Conservation (phyloP, 768 basidiomycete species). For the Artomyces pyxidatus region DNA sequence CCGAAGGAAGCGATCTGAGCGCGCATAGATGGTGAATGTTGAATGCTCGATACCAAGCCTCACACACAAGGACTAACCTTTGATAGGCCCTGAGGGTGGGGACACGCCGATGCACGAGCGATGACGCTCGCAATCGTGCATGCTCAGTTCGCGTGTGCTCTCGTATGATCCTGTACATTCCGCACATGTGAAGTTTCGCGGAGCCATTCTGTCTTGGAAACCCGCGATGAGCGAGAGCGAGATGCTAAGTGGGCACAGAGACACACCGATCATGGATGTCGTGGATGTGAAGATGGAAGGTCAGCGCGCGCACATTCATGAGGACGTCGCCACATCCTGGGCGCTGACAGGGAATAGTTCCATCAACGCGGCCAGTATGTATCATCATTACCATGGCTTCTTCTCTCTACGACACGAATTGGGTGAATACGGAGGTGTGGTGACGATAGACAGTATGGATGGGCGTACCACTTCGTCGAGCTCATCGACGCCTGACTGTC, state of each 20-base stretch:
- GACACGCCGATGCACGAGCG: slow-evolving; percentile 4
- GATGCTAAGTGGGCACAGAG: neutral
- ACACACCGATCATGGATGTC: slow-evolving; percentile 5
- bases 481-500: slow-evolving; percentile 9
- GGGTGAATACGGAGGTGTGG: no score
- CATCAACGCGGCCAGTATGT: slow-evolving; percentile 3
- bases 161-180: slow-evolving; percentile 11
- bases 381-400: slow-evolving; percentile 13
- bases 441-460: neutral
- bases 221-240: neutral
- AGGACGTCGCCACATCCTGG: slow-evolving; percentile 9
- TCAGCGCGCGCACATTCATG: slow-evolving; percentile 10
- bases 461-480: slow-evolving; percentile 13
- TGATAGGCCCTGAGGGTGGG: neutral
- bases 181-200: slow-evolving; percentile 3
- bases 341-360: slow-evolving; percentile 6
- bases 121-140: slow-evolving; percentile 10
- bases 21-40: no score
- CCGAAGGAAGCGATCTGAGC: neutral
- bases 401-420: slow-evolving; percentile 5
- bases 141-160: slow-evolving; percentile 8
- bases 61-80: no score
- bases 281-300: slow-evolving; percentile 15
- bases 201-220: neutral
- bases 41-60: no score